These are phyloP conservation scores for Pichia membranifaciens DNA, from an alignment of 805 yeast species.

Conservation along the genomic window DNA sequence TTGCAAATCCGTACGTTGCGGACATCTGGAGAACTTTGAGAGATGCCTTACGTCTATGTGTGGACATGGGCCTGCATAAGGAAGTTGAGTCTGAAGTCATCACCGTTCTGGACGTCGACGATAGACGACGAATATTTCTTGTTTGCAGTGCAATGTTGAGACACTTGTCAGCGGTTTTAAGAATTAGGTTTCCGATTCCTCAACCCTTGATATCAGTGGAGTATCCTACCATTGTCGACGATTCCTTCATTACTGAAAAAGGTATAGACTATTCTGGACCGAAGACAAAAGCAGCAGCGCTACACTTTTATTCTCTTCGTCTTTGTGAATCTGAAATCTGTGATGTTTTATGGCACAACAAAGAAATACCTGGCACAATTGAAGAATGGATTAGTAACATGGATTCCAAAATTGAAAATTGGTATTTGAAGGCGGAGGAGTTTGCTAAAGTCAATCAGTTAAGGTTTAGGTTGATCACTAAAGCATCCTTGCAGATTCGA, in stretches of 20 bases:
- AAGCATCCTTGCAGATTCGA: slow-evolving; percentile 10
- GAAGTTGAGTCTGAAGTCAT: slow-evolving; percentile 11
- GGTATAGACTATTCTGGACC: slow-evolving; percentile 16
- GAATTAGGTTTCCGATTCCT: slow-evolving; percentile 12
- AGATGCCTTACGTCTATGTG: slow-evolving; percentile 12
- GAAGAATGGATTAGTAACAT: slow-evolving; percentile 10
- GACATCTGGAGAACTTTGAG: slow-evolving; percentile 10
- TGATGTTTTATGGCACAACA: slow-evolving; percentile 14
- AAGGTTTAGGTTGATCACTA: slow-evolving; percentile 13
- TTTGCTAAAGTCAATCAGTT: slow-evolving; percentile 14
- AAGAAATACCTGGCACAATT: slow-evolving; percentile 4
- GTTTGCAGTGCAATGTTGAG: slow-evolving; percentile 12
- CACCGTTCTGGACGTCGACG: slow-evolving; percentile 10
- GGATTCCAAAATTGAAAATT: slow-evolving; percentile 9
- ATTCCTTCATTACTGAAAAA: slow-evolving; percentile 10
- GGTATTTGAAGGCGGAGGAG: slow-evolving; percentile 15
- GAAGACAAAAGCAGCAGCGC: slow-evolving; percentile 15
- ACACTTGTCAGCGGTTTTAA: slow-evolving; percentile 9
- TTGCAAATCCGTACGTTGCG: slow-evolving; percentile 17
- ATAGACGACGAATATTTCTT: slow-evolving; percentile 11
- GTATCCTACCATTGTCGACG: slow-evolving; percentile 14
- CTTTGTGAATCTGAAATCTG: slow-evolving; percentile 14
- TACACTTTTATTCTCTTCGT: slow-evolving; percentile 12
- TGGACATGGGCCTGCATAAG: slow-evolving; percentile 14
- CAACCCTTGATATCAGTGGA: slow-evolving; percentile 8